Evolutionary conservation across 192 early-diverging fungal species (phyloP).

Genomic region (Backusella tuberculispora): DNA sequence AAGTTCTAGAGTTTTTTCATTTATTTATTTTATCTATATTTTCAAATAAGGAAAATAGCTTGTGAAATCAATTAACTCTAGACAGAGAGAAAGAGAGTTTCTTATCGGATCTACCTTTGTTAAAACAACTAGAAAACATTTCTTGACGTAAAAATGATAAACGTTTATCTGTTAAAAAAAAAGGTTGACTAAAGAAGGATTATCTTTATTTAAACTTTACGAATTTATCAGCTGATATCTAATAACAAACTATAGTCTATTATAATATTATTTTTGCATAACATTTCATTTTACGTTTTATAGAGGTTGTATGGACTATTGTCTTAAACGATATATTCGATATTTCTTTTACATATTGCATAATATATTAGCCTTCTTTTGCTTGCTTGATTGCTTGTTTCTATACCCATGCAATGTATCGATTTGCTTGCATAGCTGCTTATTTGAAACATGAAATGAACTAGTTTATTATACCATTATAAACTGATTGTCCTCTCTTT

Average conservation of each 20-base stretch:
- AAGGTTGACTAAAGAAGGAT: background rate
- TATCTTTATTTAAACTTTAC: background rate
- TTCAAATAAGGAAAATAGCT: conserved; percentile 3
- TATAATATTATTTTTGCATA: background rate
- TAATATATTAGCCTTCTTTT: no score
- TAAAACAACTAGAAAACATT: no score
- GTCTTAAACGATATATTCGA: no score
- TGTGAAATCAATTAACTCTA: conserved; percentile 6
- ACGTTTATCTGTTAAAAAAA: background rate
- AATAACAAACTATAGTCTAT: background rate
- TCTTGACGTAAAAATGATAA: background rate
- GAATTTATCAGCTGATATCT: background rate
- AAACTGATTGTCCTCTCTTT: background rate
- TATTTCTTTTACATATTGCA: no score
- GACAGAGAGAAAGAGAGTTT: background rate
- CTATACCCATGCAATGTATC: no score
- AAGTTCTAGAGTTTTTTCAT: background rate
- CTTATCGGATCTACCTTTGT: background rate
- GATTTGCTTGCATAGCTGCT: no score
- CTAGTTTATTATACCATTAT: background rate
- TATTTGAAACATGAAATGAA: conserved; percentile 1
- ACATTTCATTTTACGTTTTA: background rate
- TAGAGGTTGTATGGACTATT: background rate
- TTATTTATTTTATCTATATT: background rate
- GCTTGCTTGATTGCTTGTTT: no score